Conservation (phyloP, 164 flowering plant species). For the Nymphaea thermarum region DNA sequence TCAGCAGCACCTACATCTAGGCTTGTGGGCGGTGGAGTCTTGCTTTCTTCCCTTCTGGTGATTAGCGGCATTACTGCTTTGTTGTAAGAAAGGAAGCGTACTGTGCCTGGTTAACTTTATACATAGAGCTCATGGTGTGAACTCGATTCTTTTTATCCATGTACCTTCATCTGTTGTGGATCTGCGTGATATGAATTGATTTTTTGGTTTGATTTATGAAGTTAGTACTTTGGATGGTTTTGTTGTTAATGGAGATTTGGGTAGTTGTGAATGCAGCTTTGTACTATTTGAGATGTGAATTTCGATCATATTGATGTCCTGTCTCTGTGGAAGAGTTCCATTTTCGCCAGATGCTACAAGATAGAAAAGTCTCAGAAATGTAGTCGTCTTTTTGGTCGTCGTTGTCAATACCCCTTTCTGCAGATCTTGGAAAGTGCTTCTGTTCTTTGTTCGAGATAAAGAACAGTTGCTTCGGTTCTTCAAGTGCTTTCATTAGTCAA, state of each 20-base stretch:
- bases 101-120: not conserved
- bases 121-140: not conserved
- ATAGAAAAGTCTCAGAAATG: too few relatives aligned
- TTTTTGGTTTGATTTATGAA: not conserved
- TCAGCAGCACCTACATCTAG: conserved; percentile 10
- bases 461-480: too few relatives aligned
- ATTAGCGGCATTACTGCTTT: conserved; percentile 14
- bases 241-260: not conserved
- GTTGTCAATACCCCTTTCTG: too few relatives aligned
- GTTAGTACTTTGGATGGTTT: not conserved
- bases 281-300: not conserved
- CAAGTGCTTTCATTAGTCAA: too few relatives aligned
- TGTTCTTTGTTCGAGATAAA: too few relatives aligned
- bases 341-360: too few relatives aligned
- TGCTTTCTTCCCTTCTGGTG: conserved; percentile 28
- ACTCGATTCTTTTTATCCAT: not conserved
- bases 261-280: not conserved
- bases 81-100: conserved; percentile 12
- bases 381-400: too few relatives aligned
- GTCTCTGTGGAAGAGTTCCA: too few relatives aligned
- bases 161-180: not conserved
- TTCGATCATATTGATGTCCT: not conserved
- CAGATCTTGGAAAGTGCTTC: too few relatives aligned
- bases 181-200: not conserved
- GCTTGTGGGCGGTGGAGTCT: conserved; percentile 22